These are phyloP conservation scores for Ascoidea asiatica DNA, from an alignment of 805 yeast genomes.

Conservation along the genomic window DNA sequence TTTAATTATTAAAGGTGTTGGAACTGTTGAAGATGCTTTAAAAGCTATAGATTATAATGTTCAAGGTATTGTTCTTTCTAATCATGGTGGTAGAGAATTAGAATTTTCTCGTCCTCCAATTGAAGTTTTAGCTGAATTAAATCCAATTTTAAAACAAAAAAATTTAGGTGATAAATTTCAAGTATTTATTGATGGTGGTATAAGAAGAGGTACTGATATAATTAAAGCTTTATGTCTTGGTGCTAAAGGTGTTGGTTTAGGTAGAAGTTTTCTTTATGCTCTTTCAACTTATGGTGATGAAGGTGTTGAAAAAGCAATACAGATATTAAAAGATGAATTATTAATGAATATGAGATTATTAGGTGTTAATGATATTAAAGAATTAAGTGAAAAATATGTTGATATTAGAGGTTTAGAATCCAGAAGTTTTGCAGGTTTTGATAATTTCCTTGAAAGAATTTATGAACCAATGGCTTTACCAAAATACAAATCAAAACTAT, in stretches of 20 bases:
- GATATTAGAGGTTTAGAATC: constrained; percentile 18
- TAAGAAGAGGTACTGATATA: constrained; percentile 67
- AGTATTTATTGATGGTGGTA: constrained; percentile 64
- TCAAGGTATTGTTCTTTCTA: constrained; percentile 53
- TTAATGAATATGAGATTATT: constrained; percentile 51
- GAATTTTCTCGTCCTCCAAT: constrained; percentile 51
- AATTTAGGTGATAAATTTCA: constrained; percentile 38
- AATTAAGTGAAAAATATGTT: constrained; percentile 27
- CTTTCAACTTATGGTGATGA: constrained; percentile 70
- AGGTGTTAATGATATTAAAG: constrained; percentile 39
- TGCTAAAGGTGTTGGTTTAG: constrained; percentile 63
- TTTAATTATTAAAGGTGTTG: constrained; percentile 48
- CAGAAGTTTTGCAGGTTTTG: constrained; percentile 1
- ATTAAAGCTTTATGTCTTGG: constrained; percentile 66
- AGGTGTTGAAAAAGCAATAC: constrained; percentile 56
- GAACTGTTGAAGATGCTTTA: constrained; percentile 51
- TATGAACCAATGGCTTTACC: background rate
- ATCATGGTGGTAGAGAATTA: constrained; percentile 65
- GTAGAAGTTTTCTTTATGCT: constrained; percentile 66
- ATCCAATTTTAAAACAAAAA: constrained; percentile 26
- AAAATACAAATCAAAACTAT: background rate
- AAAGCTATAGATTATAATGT: constrained; percentile 44
- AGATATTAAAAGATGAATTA: constrained; percentile 47
- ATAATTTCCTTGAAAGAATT: background rate
- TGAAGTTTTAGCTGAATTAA: constrained; percentile 44